phyloP scores from a whole-genome alignment of 2,329 filamentous ascomycete genomes.

The Tolypocladium guangdongense region DNA sequence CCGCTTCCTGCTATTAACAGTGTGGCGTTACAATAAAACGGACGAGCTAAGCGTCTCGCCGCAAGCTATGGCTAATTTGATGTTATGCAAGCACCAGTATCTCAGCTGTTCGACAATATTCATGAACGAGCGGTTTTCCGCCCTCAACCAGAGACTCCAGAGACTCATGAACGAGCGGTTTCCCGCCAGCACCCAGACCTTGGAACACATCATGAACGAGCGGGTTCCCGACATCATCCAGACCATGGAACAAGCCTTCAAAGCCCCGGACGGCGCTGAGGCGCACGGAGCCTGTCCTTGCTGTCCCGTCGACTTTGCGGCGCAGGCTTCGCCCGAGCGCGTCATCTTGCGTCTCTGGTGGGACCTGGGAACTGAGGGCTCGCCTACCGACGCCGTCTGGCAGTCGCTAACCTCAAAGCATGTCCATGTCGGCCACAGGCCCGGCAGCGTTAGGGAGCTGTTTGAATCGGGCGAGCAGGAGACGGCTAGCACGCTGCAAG shows the following conservation, averaged over 20 bases:
- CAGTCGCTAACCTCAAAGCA: neutral
- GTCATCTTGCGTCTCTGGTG: constrained; percentile 2
- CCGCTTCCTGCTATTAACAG: constrained; percentile 5
- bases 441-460: neutral
- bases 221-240: neutral
- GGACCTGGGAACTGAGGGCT: constrained; percentile 7
- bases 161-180: too few species aligned
- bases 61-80: neutral
- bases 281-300: neutral
- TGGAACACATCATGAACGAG: too few species aligned
- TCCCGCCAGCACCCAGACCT: neutral
- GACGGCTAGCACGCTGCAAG: too few species aligned
- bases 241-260: neutral
- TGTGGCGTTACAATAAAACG: neutral
- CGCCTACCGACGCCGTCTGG: neutral
- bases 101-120: neutral
- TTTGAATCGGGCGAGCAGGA: neutral
- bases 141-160: too few species aligned
- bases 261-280: neutral
- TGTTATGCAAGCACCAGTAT: neutral
- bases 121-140: too few species aligned
- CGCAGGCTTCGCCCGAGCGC: neutral
- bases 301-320: constrained; percentile 5
- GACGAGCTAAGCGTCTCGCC: neutral
- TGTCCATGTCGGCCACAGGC: neutral